Base-by-base conservation (phyloP, 2,329 filamentous ascomycete species). In the Emergomyces orientalis region DNA sequence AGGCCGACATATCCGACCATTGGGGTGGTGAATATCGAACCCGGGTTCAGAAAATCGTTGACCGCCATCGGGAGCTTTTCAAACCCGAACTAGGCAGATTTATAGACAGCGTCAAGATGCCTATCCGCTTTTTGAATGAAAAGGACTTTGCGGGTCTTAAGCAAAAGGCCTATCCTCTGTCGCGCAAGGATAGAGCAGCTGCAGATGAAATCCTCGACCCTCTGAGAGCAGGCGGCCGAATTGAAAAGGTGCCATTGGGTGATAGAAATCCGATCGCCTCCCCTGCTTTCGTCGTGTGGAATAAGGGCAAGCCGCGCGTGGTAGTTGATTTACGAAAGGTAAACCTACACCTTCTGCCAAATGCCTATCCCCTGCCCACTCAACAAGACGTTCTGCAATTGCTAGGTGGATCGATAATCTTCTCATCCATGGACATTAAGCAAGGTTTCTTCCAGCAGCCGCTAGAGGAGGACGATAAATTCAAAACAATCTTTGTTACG, bases 381-480 rank as follows among this genome's bases (percentile, higher is more conserved):
- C 39, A 62, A 22, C 22, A 59, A 25, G n/a, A 32, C n/a, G 45
- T 62, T 2, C 30, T 59, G 1, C 27, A 59, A 25, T 34, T 54
- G 1, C 30, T 62, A 3, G 3, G 39, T 1, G 37, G 49, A 0
- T 56, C 51, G 1, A 19, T 17, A 0, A 19, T 62, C 0, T 56
- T 62, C 37, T 55, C 19, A 0, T 25, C 2, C 2, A 30, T 62
- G 17, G 22, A 62, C 45, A 62, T 62, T 0, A 19, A 25, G 4
- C 27, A 62, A 45, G 51, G 60, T 54, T 56, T 61, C 39, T 59
- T 59, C n/a, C 56, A 59, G 25, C 37, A 37, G 8, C n/a, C 22
- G 0, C 22, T 59, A 0, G 27, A 41, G 25, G 9, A 39, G 8
- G 6, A 2, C 0, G 37, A 59, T 32, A 4, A 22, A 1, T 59